Evolutionary conservation across 768 basidiomycete species (phyloP).

Genomic region (Suillus fuscotomentosus): DNA sequence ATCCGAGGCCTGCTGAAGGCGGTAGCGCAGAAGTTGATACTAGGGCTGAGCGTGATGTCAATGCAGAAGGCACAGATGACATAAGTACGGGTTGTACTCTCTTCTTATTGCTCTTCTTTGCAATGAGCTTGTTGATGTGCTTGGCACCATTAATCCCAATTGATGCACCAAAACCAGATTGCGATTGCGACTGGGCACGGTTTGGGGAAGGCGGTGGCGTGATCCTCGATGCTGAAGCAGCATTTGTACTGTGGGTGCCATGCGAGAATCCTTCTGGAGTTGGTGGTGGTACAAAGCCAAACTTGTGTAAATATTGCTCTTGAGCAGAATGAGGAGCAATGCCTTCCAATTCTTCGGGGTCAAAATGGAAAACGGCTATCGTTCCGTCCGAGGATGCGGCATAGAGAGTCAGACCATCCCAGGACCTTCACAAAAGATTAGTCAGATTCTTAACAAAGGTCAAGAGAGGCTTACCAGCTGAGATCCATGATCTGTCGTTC

Average conservation of each 20-base stretch:
- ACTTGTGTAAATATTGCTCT: constrained; percentile 81
- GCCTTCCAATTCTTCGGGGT: constrained; percentile 75
- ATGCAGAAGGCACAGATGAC: constrained; percentile 37
- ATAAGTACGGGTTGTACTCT: constrained; percentile 51
- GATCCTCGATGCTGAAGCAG: constrained; percentile 29
- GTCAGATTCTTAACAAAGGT: background rate
- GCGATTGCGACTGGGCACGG: constrained; percentile 30
- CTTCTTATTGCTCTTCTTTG: constrained; percentile 72
- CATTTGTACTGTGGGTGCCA: constrained; percentile 21
- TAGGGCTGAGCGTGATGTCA: constrained; percentile 13
- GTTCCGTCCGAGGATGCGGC: constrained; percentile 97
- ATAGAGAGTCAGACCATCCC: constrained; percentile 89
- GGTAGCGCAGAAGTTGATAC: constrained; percentile 2
- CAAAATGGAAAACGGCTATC: constrained; percentile 85
- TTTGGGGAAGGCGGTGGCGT: constrained; percentile 53
- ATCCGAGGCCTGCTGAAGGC: background rate
- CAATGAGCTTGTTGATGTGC: constrained; percentile 69
- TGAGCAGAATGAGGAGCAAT: constrained; percentile 71
- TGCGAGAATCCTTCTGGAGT: constrained; percentile 74
- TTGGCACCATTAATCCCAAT: constrained; percentile 46
- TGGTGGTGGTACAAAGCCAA: constrained; percentile 68
- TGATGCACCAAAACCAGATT: constrained; percentile 40
- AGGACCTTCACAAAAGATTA: constrained; percentile 59
- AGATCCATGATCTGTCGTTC: constrained; percentile 94
- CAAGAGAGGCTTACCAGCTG: constrained; percentile 67